Conservation (phyloP, 352 stramenopile genomes). For the Pythium apleroticum region DNA sequence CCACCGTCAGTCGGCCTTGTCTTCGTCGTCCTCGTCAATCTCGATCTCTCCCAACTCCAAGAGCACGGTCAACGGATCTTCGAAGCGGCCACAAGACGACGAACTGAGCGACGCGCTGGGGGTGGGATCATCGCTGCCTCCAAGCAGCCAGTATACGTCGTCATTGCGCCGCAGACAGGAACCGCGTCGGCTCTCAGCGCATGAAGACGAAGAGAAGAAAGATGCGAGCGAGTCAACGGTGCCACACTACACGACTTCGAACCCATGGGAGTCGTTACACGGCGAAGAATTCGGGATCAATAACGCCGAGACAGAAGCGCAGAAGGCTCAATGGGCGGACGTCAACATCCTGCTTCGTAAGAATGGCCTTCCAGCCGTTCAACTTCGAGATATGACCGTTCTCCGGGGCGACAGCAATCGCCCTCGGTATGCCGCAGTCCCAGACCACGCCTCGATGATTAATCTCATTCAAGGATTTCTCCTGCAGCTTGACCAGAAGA, state of each 20-base stretch:
- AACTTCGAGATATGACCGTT: slow-evolving; percentile 31
- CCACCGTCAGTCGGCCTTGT: slow-evolving; percentile 16
- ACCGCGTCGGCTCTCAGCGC: slow-evolving; percentile 10
- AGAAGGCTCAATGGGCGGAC: slow-evolving; percentile 40
- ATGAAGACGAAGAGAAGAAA: slow-evolving; percentile 25
- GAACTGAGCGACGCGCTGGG: slow-evolving; percentile 64
- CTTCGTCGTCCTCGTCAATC: slow-evolving; percentile 16
- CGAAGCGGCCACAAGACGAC: slow-evolving; percentile 35
- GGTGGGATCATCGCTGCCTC: slow-evolving; percentile 21
- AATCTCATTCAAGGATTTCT: slow-evolving; percentile 64
- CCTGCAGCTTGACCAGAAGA: slow-evolving; percentile 60
- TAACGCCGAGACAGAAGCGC: slow-evolving; percentile 4
- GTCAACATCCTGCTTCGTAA: slow-evolving; percentile 64
- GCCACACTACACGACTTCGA: neutral
- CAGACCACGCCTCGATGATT: slow-evolving; percentile 51
- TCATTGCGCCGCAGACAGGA: neutral
- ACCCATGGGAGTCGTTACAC: slow-evolving; percentile 12
- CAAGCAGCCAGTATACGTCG: neutral
- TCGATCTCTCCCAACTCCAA: slow-evolving; percentile 7
- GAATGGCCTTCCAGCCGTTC: slow-evolving; percentile 50
- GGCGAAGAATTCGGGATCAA: neutral
- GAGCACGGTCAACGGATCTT: neutral
- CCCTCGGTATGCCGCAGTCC: slow-evolving; percentile 14
- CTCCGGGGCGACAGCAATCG: neutral
- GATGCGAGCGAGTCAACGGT: neutral